Conservation (phyloP, 75 land plant species). For the Pseudotsuga menziesii region DNA sequence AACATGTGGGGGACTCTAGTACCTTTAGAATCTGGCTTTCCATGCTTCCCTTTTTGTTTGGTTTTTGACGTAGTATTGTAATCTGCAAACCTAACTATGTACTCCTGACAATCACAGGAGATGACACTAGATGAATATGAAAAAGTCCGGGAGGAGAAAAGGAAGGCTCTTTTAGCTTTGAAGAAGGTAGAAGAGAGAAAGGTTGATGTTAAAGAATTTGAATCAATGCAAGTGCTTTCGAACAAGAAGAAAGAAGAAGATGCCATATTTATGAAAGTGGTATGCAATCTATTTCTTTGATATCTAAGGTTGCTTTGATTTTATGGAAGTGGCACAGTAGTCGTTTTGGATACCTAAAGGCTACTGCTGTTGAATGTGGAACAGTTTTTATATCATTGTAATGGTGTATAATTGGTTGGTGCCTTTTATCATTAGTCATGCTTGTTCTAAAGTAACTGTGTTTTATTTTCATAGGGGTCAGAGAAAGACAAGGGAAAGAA, state of each 20-base stretch:
- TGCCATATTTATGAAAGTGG: conserved; percentile 65
- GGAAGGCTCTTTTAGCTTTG: conserved; percentile 54
- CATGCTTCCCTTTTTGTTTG: conserved; percentile 1
- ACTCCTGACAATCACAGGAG: conserved; percentile 25
- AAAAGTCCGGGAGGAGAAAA: conserved; percentile 72
- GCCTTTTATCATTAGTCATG: not conserved
- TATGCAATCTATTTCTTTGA: conserved; percentile 9
- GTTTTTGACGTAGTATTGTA: not conserved
- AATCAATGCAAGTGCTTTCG: conserved; percentile 66
- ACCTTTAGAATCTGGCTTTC: not conserved
- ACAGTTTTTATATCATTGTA: not conserved
- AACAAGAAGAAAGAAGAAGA: conserved; percentile 69
- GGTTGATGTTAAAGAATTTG: conserved; percentile 42
- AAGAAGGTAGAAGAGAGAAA: conserved; percentile 84
- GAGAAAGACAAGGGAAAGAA: conserved; percentile 65
- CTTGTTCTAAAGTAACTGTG: not conserved
- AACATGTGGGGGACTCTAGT: not conserved
- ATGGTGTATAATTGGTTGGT: not conserved
- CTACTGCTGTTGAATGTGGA: not conserved
- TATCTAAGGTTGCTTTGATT: not conserved
- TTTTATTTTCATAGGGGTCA: conserved; percentile 33
- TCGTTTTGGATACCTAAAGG: not conserved
- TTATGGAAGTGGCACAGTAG: no score
- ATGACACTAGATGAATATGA: conserved; percentile 85
- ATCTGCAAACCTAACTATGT: not conserved